A percentile compares a stretch with the other conserved stretches of the same genome.
Conservation (phyloP, 352 stramenopile species). For the Phytophthora europaea region DNA sequence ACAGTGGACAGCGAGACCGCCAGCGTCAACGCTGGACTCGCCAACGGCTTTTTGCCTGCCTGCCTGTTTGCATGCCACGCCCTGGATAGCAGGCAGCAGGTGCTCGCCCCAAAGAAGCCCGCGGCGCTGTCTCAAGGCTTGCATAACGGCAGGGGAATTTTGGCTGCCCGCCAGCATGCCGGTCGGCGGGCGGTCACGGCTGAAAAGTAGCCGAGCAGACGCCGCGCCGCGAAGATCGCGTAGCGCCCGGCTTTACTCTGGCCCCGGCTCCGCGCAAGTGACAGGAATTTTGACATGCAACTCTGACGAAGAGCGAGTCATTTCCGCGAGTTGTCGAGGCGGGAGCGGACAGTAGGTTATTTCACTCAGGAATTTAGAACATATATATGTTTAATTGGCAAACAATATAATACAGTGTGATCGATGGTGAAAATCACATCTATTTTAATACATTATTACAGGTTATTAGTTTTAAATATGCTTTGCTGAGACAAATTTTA, state of each 20-base stretch:
- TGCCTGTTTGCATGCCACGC: neutral
- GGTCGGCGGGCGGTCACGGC: neutral
- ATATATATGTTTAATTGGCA: too few species aligned
- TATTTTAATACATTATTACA: too few species aligned
- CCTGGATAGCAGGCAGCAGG: neutral
- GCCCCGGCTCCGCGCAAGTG: slow-evolving; percentile 30
- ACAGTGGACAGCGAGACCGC: neutral
- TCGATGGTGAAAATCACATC: too few species aligned
- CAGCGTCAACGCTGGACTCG: neutral
- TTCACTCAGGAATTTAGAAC: too few species aligned
- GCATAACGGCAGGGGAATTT: neutral
- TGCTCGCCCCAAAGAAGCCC: neutral
- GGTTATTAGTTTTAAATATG: too few species aligned
- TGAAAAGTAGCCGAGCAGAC: neutral
- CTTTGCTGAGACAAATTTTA: neutral
- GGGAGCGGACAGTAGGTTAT: too few species aligned
- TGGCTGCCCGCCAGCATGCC: neutral
- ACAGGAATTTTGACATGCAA: slow-evolving; percentile 50
- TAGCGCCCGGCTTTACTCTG: too few species aligned
- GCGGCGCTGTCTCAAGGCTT: neutral
- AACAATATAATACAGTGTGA: too few species aligned
- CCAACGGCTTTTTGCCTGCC: neutral
- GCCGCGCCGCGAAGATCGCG: neutral
- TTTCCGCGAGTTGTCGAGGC: slow-evolving; percentile 28
- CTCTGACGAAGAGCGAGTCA: slow-evolving; percentile 50